phyloP scores from a whole-genome alignment of 768 basidiomycete species.

The Suillus sp. region DNA sequence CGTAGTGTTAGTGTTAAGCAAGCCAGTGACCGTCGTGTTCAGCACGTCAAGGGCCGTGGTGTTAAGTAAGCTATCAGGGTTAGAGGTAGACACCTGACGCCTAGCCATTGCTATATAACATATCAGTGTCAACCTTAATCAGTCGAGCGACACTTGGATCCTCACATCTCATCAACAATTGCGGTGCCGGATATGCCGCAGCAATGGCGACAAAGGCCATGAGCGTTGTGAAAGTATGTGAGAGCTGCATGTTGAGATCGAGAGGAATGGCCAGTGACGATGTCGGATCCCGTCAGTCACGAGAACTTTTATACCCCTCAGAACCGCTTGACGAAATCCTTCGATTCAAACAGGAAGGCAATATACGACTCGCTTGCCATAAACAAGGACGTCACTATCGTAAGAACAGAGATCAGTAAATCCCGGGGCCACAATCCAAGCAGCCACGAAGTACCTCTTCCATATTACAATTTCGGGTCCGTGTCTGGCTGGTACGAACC shows the following conservation, averaged over 20 bases:
- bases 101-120: neutral
- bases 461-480: neutral
- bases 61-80: neutral
- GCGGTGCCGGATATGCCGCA: neutral
- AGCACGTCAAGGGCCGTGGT: neutral
- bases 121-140: neutral
- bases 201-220: neutral
- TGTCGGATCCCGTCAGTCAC: neutral
- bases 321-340: neutral
- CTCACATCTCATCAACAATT: neutral
- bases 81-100: neutral
- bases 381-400: neutral
- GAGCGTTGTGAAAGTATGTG: neutral
- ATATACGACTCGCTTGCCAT: neutral
- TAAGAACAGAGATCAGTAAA: neutral
- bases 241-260: slow-evolving; percentile 1
- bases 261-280: neutral
- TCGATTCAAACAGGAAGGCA: neutral
- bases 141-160: neutral
- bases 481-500: neutral
- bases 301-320: neutral
- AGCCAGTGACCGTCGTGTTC: too few relatives aligned
- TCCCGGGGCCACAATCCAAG: neutral
- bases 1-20: too few relatives aligned
- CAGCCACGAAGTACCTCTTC: neutral